These are phyloP conservation scores for Triticum turgidum DNA, from an alignment of 176 grass and related monocot species.

Conservation along the genomic window DNA sequence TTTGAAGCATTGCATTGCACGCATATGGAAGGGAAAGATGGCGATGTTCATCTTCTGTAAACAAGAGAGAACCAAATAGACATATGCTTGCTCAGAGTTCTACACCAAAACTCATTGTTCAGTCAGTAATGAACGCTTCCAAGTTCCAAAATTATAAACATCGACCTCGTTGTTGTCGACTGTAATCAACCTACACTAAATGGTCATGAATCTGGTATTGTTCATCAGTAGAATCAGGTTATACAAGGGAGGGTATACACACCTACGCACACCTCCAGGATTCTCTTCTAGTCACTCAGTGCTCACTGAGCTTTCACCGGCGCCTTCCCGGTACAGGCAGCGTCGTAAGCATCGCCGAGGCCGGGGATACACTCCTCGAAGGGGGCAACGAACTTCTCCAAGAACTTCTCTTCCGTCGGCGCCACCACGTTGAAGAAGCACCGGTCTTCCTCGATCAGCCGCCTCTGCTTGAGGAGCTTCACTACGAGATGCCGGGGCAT, in stretches of 20 bases:
- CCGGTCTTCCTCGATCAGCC: slow-evolving; percentile 40
- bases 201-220: slow-evolving; percentile 25
- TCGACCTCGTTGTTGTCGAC: background rate
- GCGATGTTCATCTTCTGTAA: background rate
- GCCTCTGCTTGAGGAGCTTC: slow-evolving; percentile 48
- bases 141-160: slow-evolving; percentile 29
- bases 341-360: slow-evolving; percentile 49
- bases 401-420: slow-evolving; percentile 63
- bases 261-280: slow-evolving; percentile 3
- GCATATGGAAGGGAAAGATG: background rate
- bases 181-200: slow-evolving; percentile 32
- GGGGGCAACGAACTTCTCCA: slow-evolving; percentile 58
- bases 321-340: slow-evolving; percentile 25
- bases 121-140: slow-evolving; percentile 19
- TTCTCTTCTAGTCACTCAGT: slow-evolving; percentile 1
- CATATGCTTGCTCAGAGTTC: background rate
- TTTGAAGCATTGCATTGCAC: background rate
- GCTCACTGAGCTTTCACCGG: background rate
- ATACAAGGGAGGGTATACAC: background rate
- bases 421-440: slow-evolving; percentile 51
- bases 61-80: background rate
- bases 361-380: slow-evolving; percentile 48
- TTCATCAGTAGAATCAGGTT: slow-evolving; percentile 24
- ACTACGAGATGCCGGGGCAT: slow-evolving; percentile 63
- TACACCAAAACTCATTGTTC: slow-evolving; percentile 1